phyloP scores from a whole-genome alignment of 306 rosid species.

The Citrullus colocynthis region DNA sequence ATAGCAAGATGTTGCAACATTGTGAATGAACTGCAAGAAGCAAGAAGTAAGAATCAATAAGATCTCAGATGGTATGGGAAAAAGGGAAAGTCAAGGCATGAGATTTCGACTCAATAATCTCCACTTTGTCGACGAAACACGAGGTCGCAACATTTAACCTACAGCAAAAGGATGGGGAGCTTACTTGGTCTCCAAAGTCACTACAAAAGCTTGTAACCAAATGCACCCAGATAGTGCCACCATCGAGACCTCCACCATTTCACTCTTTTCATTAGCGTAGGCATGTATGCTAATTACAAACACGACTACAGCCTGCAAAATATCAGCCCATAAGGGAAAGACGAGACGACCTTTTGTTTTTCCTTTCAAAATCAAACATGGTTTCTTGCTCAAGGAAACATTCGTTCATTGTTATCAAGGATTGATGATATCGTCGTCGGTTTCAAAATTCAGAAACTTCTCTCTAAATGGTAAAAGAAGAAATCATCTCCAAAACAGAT shows the following conservation, averaged over 20 bases:
- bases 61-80: constrained; percentile 5
- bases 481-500: neutral
- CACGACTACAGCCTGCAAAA: constrained; percentile 72
- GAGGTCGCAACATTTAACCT: neutral
- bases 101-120: neutral
- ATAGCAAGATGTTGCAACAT: constrained; percentile 73
- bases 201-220: constrained; percentile 96
- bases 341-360: neutral
- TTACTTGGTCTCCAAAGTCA: constrained; percentile 89
- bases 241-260: constrained; percentile 86
- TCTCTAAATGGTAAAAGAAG: neutral
- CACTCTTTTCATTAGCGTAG: constrained; percentile 82
- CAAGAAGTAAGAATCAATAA: constrained; percentile 31
- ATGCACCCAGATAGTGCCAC: constrained; percentile 95
- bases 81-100: neutral
- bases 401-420: neutral
- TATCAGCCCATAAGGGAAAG: neutral
- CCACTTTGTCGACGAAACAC: neutral
- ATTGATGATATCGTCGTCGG: neutral
- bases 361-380: neutral
- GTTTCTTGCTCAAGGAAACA: neutral
- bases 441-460: neutral
- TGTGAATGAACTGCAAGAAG: constrained; percentile 81
- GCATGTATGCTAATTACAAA: constrained; percentile 81
- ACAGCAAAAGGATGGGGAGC: constrained; percentile 15